Evolutionary conservation across 805 yeast genomes (phyloP).

Genomic region (Lipomyces chichibuensis): DNA sequence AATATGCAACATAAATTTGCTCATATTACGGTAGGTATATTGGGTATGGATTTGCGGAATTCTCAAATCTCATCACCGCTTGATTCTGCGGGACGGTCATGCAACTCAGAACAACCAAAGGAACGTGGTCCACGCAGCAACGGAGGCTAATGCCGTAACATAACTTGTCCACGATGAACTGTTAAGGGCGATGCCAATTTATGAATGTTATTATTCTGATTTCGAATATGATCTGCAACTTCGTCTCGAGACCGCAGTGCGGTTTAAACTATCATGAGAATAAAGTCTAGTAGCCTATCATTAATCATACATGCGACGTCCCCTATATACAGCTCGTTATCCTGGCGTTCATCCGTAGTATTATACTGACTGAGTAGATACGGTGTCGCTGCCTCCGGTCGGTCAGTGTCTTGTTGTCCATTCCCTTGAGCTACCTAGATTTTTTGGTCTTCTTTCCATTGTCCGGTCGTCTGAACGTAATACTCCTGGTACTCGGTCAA

Average conservation of each 20-base stretch:
- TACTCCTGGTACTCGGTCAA: not conserved
- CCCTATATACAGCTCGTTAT: not conserved
- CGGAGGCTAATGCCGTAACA: too few species aligned
- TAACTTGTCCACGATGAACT: not conserved
- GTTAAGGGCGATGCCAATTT: not conserved
- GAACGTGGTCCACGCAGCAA: too few species aligned
- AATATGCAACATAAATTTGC: slow-evolving; percentile 29
- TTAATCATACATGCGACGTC: not conserved
- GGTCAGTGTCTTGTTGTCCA: not conserved
- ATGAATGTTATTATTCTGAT: not conserved
- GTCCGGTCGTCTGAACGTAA: not conserved
- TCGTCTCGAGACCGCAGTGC: too few species aligned
- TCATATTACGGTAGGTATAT: slow-evolving; percentile 13
- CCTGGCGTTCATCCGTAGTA: not conserved
- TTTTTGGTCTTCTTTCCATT: not conserved
- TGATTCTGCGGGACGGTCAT: too few species aligned
- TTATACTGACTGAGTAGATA: too few species aligned
- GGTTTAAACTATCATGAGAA: not conserved
- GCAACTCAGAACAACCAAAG: too few species aligned
- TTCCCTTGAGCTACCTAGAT: not conserved
- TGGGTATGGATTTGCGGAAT: too few species aligned
- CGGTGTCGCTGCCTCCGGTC: too few species aligned
- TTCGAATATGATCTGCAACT: too few species aligned
- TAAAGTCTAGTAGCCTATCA: not conserved
- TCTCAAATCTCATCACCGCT: too few species aligned